phyloP scores from a whole-genome alignment of 2,329 filamentous ascomycete species.

The Chrysosporium queenslandicum region DNA sequence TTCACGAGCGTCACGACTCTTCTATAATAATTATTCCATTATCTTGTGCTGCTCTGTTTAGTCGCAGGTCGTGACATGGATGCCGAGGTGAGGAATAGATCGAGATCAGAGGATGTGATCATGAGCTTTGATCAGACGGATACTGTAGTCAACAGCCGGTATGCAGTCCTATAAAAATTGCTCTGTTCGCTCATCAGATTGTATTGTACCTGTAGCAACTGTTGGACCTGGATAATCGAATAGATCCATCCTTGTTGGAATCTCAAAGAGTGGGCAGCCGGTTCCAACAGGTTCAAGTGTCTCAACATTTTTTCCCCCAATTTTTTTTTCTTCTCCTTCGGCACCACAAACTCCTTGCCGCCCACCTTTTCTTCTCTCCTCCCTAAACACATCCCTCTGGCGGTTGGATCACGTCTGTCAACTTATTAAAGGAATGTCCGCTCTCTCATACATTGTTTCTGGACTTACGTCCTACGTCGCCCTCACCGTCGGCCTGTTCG shows the following conservation, averaged over 20 bases:
- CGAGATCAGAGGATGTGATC: neutral
- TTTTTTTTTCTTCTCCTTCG: neutral
- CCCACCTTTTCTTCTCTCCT: neutral
- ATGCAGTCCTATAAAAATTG: no score
- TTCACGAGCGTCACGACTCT: neutral
- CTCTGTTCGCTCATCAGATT: no score
- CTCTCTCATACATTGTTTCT: conserved; percentile 50
- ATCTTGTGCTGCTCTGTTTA: neutral
- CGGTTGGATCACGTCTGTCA: neutral
- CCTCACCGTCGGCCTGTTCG: conserved; percentile 44
- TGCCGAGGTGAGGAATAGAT: no score
- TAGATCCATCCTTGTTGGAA: neutral
- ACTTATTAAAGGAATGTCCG: conserved; percentile 45
- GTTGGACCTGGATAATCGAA: no score
- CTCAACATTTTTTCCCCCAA: no score
- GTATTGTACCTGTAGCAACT: no score
- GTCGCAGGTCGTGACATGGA: neutral
- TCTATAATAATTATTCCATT: conserved; percentile 1
- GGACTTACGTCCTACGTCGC: conserved; percentile 56
- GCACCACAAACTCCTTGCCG: neutral
- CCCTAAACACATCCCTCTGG: neutral
- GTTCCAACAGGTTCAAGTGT: no score
- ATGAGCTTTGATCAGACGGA: neutral
- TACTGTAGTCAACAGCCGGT: no score
- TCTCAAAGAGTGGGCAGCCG: no score